Percentiles rank a stretch among this genome's conserved stretches.
These are phyloP conservation scores for Epichloe typhina DNA, from an alignment of 2,329 filamentous ascomycete genomes.

Conservation along the genomic window DNA sequence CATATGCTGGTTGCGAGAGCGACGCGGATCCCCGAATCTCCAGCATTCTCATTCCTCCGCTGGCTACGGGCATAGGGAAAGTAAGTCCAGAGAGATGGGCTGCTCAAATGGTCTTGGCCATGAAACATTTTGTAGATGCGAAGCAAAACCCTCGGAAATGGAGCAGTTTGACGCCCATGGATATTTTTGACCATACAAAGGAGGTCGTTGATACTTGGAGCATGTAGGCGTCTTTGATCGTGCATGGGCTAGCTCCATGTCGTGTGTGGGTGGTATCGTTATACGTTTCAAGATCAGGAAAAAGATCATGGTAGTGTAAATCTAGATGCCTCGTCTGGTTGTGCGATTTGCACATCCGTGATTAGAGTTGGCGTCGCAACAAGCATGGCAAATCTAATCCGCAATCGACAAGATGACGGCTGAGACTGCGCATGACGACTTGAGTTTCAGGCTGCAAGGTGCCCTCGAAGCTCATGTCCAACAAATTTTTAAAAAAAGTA, in stretches of 20 bases:
- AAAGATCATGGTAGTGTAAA: too few relatives aligned
- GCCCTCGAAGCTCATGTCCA: too few relatives aligned
- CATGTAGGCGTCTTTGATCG: background rate
- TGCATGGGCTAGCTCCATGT: background rate
- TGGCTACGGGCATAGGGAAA: slow-evolving; percentile 34
- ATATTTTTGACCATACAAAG: slow-evolving; percentile 5
- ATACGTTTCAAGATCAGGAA: too few relatives aligned
- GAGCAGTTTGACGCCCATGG: slow-evolving; percentile 17
- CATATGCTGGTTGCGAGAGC: slow-evolving; percentile 2
- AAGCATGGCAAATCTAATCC: too few relatives aligned
- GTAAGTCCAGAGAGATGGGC: slow-evolving; percentile 36
- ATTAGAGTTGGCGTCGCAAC: too few relatives aligned
- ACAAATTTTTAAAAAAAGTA: too few relatives aligned
- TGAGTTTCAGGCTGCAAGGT: too few relatives aligned
- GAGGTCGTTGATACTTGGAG: slow-evolving; percentile 5
- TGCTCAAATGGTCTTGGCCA: slow-evolving; percentile 32
- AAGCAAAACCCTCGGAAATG: slow-evolving; percentile 28
- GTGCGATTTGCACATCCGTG: too few relatives aligned
- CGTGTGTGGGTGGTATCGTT: background rate
- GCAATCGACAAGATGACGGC: too few relatives aligned
- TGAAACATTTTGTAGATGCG: slow-evolving; percentile 38
- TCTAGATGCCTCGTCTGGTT: too few relatives aligned
- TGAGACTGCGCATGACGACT: too few relatives aligned
- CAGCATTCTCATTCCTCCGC: slow-evolving; percentile 35
- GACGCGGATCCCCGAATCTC: slow-evolving; percentile 19